phyloP scores from a whole-genome alignment of 1,139 yeast species.

The Lodderomyces theae region DNA sequence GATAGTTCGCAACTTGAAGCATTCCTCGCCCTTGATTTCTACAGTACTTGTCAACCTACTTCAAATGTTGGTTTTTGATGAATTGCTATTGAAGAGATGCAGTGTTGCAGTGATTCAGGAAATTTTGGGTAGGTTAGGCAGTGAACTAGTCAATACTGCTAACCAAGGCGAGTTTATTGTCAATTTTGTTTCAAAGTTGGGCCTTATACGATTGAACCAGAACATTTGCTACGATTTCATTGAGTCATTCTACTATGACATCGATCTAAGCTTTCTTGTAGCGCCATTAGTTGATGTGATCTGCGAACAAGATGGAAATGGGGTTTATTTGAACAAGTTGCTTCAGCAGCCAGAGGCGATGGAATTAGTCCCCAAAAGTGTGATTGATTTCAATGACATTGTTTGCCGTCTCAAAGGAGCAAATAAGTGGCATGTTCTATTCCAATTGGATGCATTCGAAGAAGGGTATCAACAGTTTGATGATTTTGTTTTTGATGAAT shows the following conservation, averaged over 20 bases:
- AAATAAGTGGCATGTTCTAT: slow-evolving; percentile 12
- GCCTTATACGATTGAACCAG: slow-evolving; percentile 8
- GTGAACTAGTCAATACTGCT: slow-evolving; percentile 15
- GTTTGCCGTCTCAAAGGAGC: slow-evolving; percentile 10
- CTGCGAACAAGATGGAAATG: slow-evolving; percentile 7
- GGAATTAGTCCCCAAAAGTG: slow-evolving; percentile 50
- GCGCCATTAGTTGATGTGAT: slow-evolving; percentile 8
- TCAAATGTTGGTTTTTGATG: slow-evolving; percentile 66
- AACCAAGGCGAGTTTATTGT: slow-evolving; percentile 40
- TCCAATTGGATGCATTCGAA: slow-evolving; percentile 3
- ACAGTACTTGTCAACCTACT: slow-evolving; percentile 44
- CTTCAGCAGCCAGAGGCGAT: slow-evolving; percentile 9
- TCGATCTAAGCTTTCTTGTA: slow-evolving; percentile 13
- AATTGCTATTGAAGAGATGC: slow-evolving; percentile 73
- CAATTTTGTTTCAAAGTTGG: slow-evolving; percentile 54
- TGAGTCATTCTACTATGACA: slow-evolving; percentile 10
- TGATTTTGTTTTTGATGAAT: slow-evolving; percentile 31
- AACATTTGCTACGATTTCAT: slow-evolving; percentile 10
- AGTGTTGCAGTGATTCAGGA: slow-evolving; percentile 88
- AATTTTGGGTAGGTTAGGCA: slow-evolving; percentile 71
- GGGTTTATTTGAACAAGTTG: slow-evolving; percentile 12
- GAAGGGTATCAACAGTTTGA: not conserved
- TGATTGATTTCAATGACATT: slow-evolving; percentile 76
- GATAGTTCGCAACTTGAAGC: slow-evolving; percentile 26
- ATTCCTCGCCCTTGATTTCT: slow-evolving; percentile 16